Evolutionary conservation across 2,329 filamentous ascomycete genomes (phyloP), one percentile per base, ranked within the genome.

Genomic region (Ophiostoma quercus): DNA sequence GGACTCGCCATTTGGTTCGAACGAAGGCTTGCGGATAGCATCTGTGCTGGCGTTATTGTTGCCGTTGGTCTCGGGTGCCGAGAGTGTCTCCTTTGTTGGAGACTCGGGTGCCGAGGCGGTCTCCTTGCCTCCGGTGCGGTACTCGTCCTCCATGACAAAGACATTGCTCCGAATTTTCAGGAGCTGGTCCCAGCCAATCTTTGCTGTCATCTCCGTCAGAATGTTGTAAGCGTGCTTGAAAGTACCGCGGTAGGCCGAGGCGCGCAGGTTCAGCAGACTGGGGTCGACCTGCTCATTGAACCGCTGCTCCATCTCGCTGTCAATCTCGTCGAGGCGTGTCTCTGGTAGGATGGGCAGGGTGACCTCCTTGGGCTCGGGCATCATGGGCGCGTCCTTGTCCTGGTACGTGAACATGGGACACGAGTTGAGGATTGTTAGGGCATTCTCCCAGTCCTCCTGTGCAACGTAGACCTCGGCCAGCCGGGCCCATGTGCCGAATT

Each of bases 351-450:
- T 91, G 0, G 95, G 95, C 16, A 99, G 85, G 74, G 91, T 88
- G 60, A 98, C 91, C 70, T 93, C 91, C 75, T 91, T 90, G 0
- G 95, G 94, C 76, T 97, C 93, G 1, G 95, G 95, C 90, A 98
- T 94, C 71, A 95, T 82, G 3, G 95, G 95, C 6, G 93, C 90
- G 78, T 99, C 95, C 79, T 97, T 98, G 80, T 99, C 95, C 79
- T 98, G 95, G 79, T 99, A 98, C 7, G 95, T 99, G 79, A 99
- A 99, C 95, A 99, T 99, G 9, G 95, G 95, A 79, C 95, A 99
- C 22, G 95, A 99, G 81, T 99, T 99, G 68, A 99, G 85, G 3
- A 95, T 98, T 5, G 96, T 89, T 32, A 99, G 85, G 0, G 95
- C 95, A 74, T 98, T 88, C 77, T 98, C 95, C 93, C 95, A 99